phyloP scores from a whole-genome alignment of 495 filamentous ascomycete genomes.

The Articulospora tetracladia region DNA sequence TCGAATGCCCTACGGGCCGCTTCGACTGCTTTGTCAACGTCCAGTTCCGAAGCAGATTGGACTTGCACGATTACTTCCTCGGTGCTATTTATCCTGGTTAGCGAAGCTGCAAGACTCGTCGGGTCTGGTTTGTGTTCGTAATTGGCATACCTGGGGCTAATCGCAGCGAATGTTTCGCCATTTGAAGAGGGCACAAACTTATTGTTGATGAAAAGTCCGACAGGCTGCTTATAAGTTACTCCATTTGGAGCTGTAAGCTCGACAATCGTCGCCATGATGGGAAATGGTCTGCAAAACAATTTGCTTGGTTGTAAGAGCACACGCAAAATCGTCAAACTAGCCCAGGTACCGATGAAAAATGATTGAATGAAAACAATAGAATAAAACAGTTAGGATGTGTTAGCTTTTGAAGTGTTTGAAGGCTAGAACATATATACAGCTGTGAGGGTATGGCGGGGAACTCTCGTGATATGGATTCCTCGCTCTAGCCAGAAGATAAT shows the following conservation, averaged over 20 bases:
- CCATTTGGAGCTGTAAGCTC: constrained; percentile 88
- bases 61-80: constrained; percentile 69
- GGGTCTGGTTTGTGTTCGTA: not conserved
- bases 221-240: constrained; percentile 65
- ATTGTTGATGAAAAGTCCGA: constrained; percentile 81
- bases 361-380: too few species aligned
- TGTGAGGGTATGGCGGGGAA: too few species aligned
- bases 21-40: constrained; percentile 55
- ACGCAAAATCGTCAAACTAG: too few species aligned
- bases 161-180: constrained; percentile 71
- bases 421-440: too few species aligned
- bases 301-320: too few species aligned
- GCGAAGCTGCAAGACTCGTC: not conserved
- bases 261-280: constrained; percentile 29
- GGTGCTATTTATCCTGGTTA: constrained; percentile 28
- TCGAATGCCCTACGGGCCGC: constrained; percentile 86
- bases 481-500: too few species aligned
- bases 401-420: too few species aligned
- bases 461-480: too few species aligned
- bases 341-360: too few species aligned
- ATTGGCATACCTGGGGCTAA: constrained; percentile 57
- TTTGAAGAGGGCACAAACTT: constrained; percentile 82
- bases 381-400: too few species aligned
- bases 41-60: constrained; percentile 82
- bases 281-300: too few species aligned